Evolutionary conservation across 169 alveolate genomes (phyloP).

Genomic region (Cytauxzoon felis): DNA sequence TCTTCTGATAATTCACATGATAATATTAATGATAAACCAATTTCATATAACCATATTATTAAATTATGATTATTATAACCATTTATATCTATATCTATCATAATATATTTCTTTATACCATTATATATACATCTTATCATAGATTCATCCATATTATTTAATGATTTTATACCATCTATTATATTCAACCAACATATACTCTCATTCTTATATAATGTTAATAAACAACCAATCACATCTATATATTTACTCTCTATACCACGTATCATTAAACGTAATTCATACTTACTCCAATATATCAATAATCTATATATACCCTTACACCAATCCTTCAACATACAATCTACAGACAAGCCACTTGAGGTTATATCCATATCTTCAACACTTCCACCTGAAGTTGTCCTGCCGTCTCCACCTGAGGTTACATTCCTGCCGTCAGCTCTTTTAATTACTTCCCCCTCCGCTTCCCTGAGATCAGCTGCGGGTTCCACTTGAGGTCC

Average conservation of each 20-base stretch:
- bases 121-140: constrained; percentile 1
- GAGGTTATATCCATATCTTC: no score
- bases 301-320: constrained; percentile 46
- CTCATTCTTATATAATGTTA: constrained; percentile 30
- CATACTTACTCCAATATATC: constrained; percentile 56
- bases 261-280: constrained; percentile 35
- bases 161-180: constrained; percentile 46
- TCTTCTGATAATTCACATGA: constrained; percentile 39
- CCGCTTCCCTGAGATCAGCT: no score
- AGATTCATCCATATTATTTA: constrained; percentile 12
- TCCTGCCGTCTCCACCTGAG: no score
- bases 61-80: constrained; percentile 23
- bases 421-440: no score
- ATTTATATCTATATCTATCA: constrained; percentile 12
- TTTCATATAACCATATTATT: constrained; percentile 53
- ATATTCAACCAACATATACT: constrained; percentile 46
- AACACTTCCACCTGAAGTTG: no score
- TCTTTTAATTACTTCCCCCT: no score
- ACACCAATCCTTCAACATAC: no score
- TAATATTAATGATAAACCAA: constrained; percentile 15
- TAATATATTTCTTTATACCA: constrained; percentile 15
- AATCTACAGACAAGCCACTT: no score
- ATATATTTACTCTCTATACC: constrained; percentile 18
- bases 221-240: constrained; percentile 34
- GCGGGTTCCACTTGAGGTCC: no score